Conservation (phyloP, 768 basidiomycete genomes). For the Clitopilus passeckerianus region DNA sequence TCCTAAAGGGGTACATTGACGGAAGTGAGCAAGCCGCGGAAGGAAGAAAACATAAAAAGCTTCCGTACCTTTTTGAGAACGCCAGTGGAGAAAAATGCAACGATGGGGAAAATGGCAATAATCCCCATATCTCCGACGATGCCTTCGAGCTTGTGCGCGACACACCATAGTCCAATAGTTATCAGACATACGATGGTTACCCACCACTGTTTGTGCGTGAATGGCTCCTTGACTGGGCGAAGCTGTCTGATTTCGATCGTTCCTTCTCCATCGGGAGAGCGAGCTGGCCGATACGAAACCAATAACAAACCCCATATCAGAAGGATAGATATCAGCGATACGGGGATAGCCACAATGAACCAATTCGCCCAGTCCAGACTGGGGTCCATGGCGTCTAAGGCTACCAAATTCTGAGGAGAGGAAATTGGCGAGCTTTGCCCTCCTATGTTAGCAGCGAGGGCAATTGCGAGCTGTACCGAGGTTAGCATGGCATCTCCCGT, state of each 20-base stretch:
- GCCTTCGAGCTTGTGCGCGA: slow-evolving; percentile 72
- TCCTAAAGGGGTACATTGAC: slow-evolving; percentile 44
- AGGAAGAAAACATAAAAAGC: slow-evolving; percentile 1
- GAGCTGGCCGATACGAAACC: slow-evolving; percentile 72
- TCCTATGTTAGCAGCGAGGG: slow-evolving; percentile 96
- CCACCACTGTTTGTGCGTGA: slow-evolving; percentile 86
- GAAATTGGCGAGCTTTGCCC: slow-evolving; percentile 97
- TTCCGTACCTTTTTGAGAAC: slow-evolving; percentile 81
- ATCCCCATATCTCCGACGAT: slow-evolving; percentile 95
- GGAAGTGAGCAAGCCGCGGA: neutral
- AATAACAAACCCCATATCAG: slow-evolving; percentile 91
- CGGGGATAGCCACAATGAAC: slow-evolving; percentile 93
- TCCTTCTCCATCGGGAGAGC: slow-evolving; percentile 67
- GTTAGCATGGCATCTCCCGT: neutral
- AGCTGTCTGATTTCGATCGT: slow-evolving; percentile 83
- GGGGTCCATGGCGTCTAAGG: slow-evolving; percentile 81
- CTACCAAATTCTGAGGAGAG: slow-evolving; percentile 96
- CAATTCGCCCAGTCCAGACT: slow-evolving; percentile 85
- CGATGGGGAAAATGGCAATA: slow-evolving; percentile 88
- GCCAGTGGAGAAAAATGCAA: slow-evolving; percentile 92
- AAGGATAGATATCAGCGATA: slow-evolving; percentile 79
- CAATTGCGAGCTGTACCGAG: slow-evolving; percentile 76
- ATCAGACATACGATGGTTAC: slow-evolving; percentile 76
- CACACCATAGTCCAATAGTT: slow-evolving; percentile 89
- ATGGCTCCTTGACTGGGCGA: slow-evolving; percentile 74